A percentile compares a stretch with the other conserved stretches of the same genome.
Conservation (phyloP, 306 rosid species). For the Pyrus betulifolia region DNA sequence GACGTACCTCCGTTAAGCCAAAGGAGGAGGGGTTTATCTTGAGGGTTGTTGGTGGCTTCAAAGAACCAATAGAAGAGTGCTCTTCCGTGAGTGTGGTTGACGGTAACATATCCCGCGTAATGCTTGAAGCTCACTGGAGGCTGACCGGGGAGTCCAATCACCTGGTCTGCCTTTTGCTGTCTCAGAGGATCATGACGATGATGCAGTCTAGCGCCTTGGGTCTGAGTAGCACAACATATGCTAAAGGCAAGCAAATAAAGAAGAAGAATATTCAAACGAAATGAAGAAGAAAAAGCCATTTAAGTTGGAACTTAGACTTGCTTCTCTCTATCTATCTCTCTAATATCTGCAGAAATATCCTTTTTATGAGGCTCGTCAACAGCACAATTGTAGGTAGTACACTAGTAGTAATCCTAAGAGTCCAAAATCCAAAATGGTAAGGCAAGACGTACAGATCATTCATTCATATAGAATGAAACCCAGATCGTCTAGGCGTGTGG, state of each 20-base stretch:
- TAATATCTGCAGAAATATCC: not conserved
- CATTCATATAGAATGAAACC: not conserved
- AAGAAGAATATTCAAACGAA: not conserved
- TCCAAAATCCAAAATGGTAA: too few species aligned
- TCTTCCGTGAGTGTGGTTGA: slow-evolving; percentile 65
- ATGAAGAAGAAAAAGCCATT: slow-evolving; percentile 10
- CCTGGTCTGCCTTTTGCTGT: slow-evolving; percentile 53
- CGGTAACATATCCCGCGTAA: slow-evolving; percentile 65
- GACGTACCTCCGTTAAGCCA: slow-evolving; percentile 87
- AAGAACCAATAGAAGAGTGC: slow-evolving; percentile 91
- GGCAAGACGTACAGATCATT: not conserved
- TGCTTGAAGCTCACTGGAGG: slow-evolving; percentile 65
- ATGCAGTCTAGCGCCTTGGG: not conserved
- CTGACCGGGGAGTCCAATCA: slow-evolving; percentile 55
- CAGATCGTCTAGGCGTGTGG: not conserved
- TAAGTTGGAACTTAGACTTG: too few species aligned
- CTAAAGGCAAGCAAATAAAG: not conserved
- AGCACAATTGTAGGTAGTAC: not conserved
- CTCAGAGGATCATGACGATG: not conserved
- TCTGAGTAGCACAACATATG: not conserved
- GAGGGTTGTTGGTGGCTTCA: slow-evolving; percentile 33
- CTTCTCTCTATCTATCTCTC: not conserved
- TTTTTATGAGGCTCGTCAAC: not conserved
- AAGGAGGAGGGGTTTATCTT: slow-evolving; percentile 52
- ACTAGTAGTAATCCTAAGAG: too few species aligned